Evolutionary conservation across 371 early-diverging fungal genomes (phyloP).

Genomic region (Circinella umbellata): DNA sequence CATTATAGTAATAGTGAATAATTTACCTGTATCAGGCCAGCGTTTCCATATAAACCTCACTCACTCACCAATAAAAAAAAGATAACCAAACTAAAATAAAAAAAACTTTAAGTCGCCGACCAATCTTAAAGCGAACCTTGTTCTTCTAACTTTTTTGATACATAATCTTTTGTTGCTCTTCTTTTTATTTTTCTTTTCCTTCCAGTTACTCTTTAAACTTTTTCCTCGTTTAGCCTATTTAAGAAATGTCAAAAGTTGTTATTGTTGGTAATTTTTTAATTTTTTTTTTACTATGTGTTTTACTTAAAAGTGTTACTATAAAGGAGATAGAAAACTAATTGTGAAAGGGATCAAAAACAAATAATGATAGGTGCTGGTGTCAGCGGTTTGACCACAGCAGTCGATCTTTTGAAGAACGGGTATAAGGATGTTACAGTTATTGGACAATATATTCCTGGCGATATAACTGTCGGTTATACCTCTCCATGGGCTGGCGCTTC

Average conservation of each 20-base stretch:
- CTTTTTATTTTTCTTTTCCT: constrained; percentile 1
- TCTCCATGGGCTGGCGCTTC: constrained; percentile 79
- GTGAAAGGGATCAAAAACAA: neutral
- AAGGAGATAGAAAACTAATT: neutral
- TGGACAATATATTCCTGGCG: constrained; percentile 65
- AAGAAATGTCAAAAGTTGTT: constrained; percentile 9
- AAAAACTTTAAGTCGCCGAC: neutral
- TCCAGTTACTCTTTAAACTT: neutral
- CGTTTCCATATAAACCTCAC: no score
- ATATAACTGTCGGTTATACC: constrained; percentile 61
- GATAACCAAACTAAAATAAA: no score
- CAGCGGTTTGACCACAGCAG: constrained; percentile 73
- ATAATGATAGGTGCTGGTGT: constrained; percentile 75
- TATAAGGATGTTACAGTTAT: constrained; percentile 61
- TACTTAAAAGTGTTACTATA: neutral
- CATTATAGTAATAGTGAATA: no score
- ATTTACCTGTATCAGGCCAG: no score
- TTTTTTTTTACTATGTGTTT: no score
- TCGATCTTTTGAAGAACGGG: constrained; percentile 55
- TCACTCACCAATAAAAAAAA: no score
- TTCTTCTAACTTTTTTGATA: no score
- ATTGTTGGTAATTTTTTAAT: constrained; percentile 5
- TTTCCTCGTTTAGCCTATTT: no score
- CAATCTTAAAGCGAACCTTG: neutral
- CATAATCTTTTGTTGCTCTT: neutral